phyloP scores from a whole-genome alignment of 106 monocot species.

The Dendrobium officinale region DNA sequence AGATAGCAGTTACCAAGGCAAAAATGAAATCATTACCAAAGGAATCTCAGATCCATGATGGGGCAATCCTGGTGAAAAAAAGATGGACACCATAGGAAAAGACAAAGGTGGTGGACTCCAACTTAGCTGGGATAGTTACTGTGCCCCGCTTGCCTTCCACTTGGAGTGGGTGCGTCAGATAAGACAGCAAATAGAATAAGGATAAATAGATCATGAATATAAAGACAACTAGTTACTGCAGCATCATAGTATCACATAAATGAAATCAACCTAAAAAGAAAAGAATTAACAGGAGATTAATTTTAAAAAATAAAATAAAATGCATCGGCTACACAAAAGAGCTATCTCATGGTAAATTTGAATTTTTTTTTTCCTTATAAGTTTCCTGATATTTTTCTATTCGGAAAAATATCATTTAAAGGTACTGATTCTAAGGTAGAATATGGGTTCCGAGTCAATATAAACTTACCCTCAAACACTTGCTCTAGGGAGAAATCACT shows the following conservation, averaged over 20 bases:
- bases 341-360: neutral
- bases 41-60: conserved; percentile 88
- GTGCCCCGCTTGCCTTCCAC: conserved; percentile 79
- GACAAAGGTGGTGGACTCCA: conserved; percentile 79
- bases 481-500: no score
- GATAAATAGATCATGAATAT: neutral
- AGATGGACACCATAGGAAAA: conserved; percentile 86
- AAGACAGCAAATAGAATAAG: conserved; percentile 40
- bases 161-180: conserved; percentile 86
- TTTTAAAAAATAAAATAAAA: neutral
- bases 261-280: neutral
- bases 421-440: no score
- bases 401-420: neutral
- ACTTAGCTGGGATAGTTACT: conserved; percentile 61
- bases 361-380: neutral
- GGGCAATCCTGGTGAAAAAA: conserved; percentile 79
- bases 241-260: neutral
- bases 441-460: no score
- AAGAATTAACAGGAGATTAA: neutral
- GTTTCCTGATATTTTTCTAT: neutral
- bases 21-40: conserved; percentile 84
- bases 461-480: no score
- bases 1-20: conserved; percentile 58
- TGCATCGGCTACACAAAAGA: neutral
- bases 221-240: neutral